These are phyloP conservation scores for Lumnitzera racemosa DNA, from an alignment of 345 rosid genomes.

Conservation along the genomic window DNA sequence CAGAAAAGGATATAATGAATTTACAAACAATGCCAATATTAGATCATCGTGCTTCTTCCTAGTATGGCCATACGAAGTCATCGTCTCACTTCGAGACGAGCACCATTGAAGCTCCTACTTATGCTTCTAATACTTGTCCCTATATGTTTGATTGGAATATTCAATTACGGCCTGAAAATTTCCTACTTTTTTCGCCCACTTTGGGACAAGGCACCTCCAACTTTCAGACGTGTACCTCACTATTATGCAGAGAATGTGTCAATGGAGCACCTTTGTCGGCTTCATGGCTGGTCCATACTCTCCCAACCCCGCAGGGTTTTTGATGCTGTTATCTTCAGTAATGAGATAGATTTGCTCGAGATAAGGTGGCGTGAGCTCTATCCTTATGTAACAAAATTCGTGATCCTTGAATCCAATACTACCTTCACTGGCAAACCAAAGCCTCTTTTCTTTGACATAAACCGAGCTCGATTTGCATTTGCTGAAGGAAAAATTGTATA, in stretches of 20 bases:
- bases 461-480: conserved; percentile 49
- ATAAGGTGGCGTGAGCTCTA: conserved; percentile 73
- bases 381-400: conserved; percentile 61
- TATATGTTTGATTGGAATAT: conserved; percentile 41
- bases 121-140: conserved; percentile 39
- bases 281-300: conserved; percentile 80
- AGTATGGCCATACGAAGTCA: conserved; percentile 41
- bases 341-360: conserved; percentile 80
- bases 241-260: conserved; percentile 92
- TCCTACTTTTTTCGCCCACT: conserved; percentile 76
- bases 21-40: no score
- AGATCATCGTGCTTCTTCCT: neutral
- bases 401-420: conserved; percentile 74
- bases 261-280: conserved; percentile 64
- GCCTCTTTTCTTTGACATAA: conserved; percentile 53
- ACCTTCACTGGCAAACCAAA: conserved; percentile 90
- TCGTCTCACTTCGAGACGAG: conserved; percentile 27
- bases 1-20: no score
- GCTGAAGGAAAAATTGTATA: conserved; percentile 56
- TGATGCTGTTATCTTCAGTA: conserved; percentile 80
- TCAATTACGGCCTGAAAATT: conserved; percentile 34
- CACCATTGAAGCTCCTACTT: conserved; percentile 23
- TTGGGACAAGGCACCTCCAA: conserved; percentile 79
- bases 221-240: conserved; percentile 68
- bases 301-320: conserved; percentile 53